Base-by-base conservation (phyloP, 1,284 basidiomycete species). In the Puccinia coronata region DNA sequence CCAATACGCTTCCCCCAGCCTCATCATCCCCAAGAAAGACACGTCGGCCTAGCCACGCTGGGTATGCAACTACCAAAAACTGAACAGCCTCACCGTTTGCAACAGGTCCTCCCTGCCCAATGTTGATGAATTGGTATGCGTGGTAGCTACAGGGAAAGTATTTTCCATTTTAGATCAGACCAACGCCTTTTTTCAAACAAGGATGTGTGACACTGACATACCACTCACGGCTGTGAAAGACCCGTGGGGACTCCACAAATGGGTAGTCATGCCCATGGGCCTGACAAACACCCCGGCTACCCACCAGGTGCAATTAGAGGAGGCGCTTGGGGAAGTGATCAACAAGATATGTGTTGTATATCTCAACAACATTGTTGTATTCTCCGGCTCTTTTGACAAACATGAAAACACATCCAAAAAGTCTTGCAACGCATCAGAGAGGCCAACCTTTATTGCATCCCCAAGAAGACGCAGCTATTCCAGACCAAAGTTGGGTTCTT, bases 201-300 rank as follows among this genome's bases (percentile, higher is more conserved):
- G 83, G 0, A 83, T 88, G 9, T 85, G 87, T 72, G 86, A 86
- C 0, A 86, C 88, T 0, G 83, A 87, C 71, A 84, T 88, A 0
- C 81, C 84, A 12, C 84, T 85, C n/a, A 88, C 88, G 0, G 88
- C 87, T 0, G 86, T 89, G 0, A 82, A 75, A 2, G 88, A 87
- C 0, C 87, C 87, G 0, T 61, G 87, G 88, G 76, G 88, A 87
- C 87, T 16, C 83, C n/a, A n/a, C n/a, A n/a, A n/a, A n/a, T n/a
- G n/a, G n/a, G n/a, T n/a, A n/a, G n/a, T n/a, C n/a, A n/a, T 88
- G 88, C 88, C 87, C 0, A 85, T 86, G 82, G 88, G 88, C 0
- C 82, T 85, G 18, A 80, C 84, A 2, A 88, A 88, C 73, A 84
- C 88, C 0, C 87, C 87, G 0, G 83, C 87, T 0, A 87, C 86